Base-by-base conservation (phyloP, 2,329 filamentous ascomycete species). In the Penicillium sp. region DNA sequence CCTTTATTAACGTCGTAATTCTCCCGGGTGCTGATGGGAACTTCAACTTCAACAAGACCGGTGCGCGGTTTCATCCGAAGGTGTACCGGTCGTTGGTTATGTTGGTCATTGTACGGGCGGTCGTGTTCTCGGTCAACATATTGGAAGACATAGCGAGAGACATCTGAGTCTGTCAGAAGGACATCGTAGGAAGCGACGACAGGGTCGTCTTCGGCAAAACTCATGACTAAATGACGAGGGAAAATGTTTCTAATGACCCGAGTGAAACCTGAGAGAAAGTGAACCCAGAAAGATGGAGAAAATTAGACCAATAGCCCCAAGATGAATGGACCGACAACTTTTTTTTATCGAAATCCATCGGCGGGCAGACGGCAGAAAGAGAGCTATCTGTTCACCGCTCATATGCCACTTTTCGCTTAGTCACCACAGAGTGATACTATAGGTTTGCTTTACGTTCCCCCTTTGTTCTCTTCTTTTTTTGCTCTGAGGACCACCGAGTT, bases 11-110 rank as follows among this genome's bases (percentile, higher is more conserved):
- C 83, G 76, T 97, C 91, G 78, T 96, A 97, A 68, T 90, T 87
- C 52, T 77, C 71, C 44, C 79, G 78, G 58, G 85, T 86, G 77
- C 86, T 85, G 64, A 97, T 79, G 4, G 91, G 90, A n/a, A 97
- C 82, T 71, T 99, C 94, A 48, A 97, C 80, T 75, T 99, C 94
- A 53, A 97, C 80, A 76, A 97, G 89, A 52, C 92, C 92, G 0
- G 89, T 84, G 53, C 82, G 77, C 13, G 87, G 83, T 77, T 97
- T 99, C 70, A 96, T 78, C 62, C 93, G 90, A 66, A 97, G 79
- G 64, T 88, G 85, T 14, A 84, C 78, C 10, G 93, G 89, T 51
- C 81, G 79, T 29, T 82, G 79, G 14, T 77, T 75, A 48, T 77
- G 74, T 11, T 74, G 69, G 19, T 83, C 79, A 51, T 82, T 82